Base-by-base conservation (phyloP, 2,329 filamentous ascomycete genomes). In the Talaromyces funiculosus region DNA sequence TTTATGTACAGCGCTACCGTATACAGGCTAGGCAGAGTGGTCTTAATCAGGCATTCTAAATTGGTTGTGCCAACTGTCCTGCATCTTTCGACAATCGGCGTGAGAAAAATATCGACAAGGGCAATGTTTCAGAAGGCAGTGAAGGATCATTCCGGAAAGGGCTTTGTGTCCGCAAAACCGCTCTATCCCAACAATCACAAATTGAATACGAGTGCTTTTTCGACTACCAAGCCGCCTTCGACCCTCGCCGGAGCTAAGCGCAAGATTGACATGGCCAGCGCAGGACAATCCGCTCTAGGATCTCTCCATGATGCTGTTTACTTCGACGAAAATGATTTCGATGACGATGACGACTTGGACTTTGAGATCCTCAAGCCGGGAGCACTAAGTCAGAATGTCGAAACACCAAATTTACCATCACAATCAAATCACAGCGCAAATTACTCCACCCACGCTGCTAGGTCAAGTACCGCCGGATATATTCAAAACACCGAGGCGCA, bases 311-410 rank as follows among this genome's bases (percentile, higher is more conserved):
- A 71, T 53, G 73, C 73, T 3, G 82, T 89, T 9, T 84, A 82
- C 62, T 89, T 92, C 64, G 84, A 86, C 62, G 89, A 92, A 64
- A 87, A 93, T 67, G 92, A 96, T 69, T 94, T 96, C 66, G 90
- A 91, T 67, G 90, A 93, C 70, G 92, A 96, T 66, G 82, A 87
- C 20, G 84, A 91, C 59, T 79, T 96, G 24, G 89, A 90, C 63
- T 67, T 72, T 16, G 70, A 71, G 60, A 69, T 65, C 57, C 74
- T 66, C 5, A 72, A 69, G 59, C 71, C 68, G 22, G 67, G 68
- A 40, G 65, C 64, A 24, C 66, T 67, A 10, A 68, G 67, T 43
- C 62, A 63, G 42, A 56, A 53, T 12, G 6, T 26, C 22, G 49
- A 54, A 24, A 47, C 47, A 4, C 38, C 37, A 16, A 33, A 24